A percentile compares a stretch with the other conserved stretches of the same genome.
Evolutionary conservation across 768 basidiomycete genomes (phyloP).

Genomic region (Pleurotus citrinopileatus): DNA sequence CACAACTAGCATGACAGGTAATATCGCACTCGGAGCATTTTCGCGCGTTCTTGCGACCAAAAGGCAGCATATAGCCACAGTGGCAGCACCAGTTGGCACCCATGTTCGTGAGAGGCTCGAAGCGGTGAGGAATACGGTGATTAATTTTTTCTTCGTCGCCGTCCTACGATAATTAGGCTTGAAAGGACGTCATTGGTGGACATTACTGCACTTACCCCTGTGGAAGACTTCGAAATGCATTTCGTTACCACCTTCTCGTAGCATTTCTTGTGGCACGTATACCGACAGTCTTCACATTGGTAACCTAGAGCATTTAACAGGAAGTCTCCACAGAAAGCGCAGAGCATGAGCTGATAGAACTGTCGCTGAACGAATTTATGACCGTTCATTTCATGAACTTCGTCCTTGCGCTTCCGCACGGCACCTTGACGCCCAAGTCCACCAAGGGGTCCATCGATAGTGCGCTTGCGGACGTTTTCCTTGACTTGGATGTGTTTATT

Average conservation of each 20-base stretch:
- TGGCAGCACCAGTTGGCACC: slow-evolving; percentile 99
- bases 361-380: slow-evolving; percentile 97
- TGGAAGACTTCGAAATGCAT: slow-evolving; percentile 96
- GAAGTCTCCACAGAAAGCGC: slow-evolving; percentile 97
- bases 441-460: slow-evolving; percentile 80
- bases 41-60: slow-evolving; percentile 95
- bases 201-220: slow-evolving; percentile 61
- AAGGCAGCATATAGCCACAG: slow-evolving; percentile 96
- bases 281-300: slow-evolving; percentile 99
- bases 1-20: slow-evolving; percentile 96
- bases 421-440: slow-evolving; percentile 98
- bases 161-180: slow-evolving; percentile 48
- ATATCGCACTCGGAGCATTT: slow-evolving; percentile 95
- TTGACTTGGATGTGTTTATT: slow-evolving; percentile 62
- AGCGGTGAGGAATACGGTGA: slow-evolving; percentile 98
- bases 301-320: slow-evolving; percentile 96
- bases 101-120: slow-evolving; percentile 94
- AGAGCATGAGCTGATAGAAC: slow-evolving; percentile 98
- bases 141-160: slow-evolving; percentile 99
- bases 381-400: slow-evolving; percentile 99
- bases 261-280: slow-evolving; percentile 99
- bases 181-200: not conserved
- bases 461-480: slow-evolving; percentile 94
- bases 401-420: slow-evolving; percentile 95
- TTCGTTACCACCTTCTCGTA: slow-evolving; percentile 99